phyloP scores from a whole-genome alignment of 1,284 basidiomycete species.

The Ganoderma sinense region DNA sequence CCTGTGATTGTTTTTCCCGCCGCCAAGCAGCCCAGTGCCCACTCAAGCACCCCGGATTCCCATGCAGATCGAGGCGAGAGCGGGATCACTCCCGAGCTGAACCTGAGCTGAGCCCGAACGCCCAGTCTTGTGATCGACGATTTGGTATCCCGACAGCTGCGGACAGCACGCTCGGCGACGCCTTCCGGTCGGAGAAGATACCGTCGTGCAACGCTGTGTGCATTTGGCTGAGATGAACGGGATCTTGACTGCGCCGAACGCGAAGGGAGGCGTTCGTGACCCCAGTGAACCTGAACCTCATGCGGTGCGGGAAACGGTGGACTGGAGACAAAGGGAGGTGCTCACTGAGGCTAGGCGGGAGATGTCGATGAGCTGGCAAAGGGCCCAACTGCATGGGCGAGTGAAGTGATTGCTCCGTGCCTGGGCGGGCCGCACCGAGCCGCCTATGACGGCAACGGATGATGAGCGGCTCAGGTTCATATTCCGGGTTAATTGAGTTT shows the following conservation, averaged over 20 bases:
- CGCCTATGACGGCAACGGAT: background rate
- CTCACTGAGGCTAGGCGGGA: background rate
- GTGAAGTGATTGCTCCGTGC: background rate
- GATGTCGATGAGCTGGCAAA: background rate
- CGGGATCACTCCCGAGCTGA: too few species aligned
- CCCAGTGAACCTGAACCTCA: background rate
- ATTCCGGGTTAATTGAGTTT: background rate
- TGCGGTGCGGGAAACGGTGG: background rate
- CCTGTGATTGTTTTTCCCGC: background rate
- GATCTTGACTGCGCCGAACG: background rate
- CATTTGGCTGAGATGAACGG: background rate
- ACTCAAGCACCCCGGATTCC: background rate
- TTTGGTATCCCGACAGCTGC: background rate
- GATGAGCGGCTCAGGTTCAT: background rate
- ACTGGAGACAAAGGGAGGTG: background rate
- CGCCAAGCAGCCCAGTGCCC: background rate
- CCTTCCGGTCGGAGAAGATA: background rate
- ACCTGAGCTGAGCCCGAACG: background rate
- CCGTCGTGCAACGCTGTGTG: background rate
- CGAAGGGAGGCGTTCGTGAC: background rate
- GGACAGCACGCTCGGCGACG: background rate
- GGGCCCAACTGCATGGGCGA: background rate
- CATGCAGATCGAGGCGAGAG: slow-evolving; percentile 1
- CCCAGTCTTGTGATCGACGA: background rate
- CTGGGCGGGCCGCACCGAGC: background rate